Base-by-base conservation (phyloP, 2,329 filamentous ascomycete genomes). In the Neodidymelliopsis sp. region DNA sequence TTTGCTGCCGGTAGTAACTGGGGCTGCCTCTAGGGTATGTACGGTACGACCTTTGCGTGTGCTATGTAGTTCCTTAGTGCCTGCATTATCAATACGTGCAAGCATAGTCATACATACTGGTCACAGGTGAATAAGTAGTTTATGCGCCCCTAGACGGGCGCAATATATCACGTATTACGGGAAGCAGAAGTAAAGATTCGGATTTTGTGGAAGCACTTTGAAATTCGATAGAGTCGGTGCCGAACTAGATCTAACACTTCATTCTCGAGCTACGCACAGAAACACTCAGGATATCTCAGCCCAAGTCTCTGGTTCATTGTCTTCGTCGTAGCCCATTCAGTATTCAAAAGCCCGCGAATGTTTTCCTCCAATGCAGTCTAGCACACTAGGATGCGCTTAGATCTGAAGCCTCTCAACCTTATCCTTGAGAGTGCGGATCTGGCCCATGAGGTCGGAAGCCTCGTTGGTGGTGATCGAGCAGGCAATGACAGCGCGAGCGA, bases 321-420 rank as follows among this genome's bases (percentile, higher is more conserved):
- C 39, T 27, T 20, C 27, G 43, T 35, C 57, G 41, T 60, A 62
- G 49, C 56, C 49, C 46, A 49, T 59, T 34, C 49, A 49, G 40
- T 38, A 55, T 41, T n/a, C 37, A 15, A 38, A 34, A 27, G 29
- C 37, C 33, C 18, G 33, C 30, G 24, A 46, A 44, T 27, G 12
- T 2, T 10, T 18, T 16, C 13, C 31, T n/a, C n/a, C 5, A 18
- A 15, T n/a, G 2, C n/a, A 34, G 13, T 52, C 43, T 27, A 47
- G 33, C 33, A 30, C 27, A 25, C 20, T 7, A 3, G 15, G 12
- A 6, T 47, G 38, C 20, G 42, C 33, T 53, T 77, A 97, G 79
- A 97, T 96, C 81, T 93, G 91, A 63, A 97, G 83, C 66, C 92
- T 85, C 83, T 97, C 93, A 46, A 97, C 90, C 85, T 96, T 95